Evolutionary conservation across 208 protist species (phyloP).

Genomic region (Leishmania braziliensis): DNA sequence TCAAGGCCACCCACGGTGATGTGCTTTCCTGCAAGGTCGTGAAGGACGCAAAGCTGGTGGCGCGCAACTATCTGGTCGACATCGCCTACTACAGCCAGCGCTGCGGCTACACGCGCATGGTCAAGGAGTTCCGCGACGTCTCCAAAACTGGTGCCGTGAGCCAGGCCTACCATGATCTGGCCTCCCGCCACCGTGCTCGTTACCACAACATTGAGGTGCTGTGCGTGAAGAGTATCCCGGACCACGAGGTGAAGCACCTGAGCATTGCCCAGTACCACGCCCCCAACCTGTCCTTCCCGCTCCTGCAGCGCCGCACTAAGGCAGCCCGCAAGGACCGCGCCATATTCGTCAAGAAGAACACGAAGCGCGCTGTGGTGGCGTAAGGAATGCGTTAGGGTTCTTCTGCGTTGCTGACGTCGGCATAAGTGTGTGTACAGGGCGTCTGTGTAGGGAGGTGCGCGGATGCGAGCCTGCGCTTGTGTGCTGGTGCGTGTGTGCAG

Average conservation of each 20-base stretch:
- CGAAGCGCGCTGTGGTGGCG: constrained; percentile 78
- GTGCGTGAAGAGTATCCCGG: constrained; percentile 88
- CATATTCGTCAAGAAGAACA: constrained; percentile 85
- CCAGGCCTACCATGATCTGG: constrained; percentile 98
- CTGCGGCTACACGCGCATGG: constrained; percentile 99
- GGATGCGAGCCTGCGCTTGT: background rate
- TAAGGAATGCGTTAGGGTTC: constrained; percentile 24
- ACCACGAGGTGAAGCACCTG: constrained; percentile 81
- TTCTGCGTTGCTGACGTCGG: background rate
- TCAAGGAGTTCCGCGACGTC: constrained; percentile 99
- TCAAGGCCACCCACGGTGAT: constrained; percentile 99
- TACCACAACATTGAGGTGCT: constrained; percentile 97
- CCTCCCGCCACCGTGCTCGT: constrained; percentile 96
- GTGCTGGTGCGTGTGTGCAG: background rate
- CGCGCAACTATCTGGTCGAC: constrained; percentile 99
- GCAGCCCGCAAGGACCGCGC: constrained; percentile 80
- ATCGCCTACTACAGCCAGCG: constrained; percentile 98
- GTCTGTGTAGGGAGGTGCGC: background rate
- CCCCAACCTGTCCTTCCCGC: constrained; percentile 94
- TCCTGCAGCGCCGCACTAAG: constrained; percentile 90
- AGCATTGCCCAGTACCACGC: constrained; percentile 94
- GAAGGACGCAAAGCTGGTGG: constrained; percentile 95
- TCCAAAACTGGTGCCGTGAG: constrained; percentile 95
- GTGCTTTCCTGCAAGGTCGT: constrained; percentile 93
- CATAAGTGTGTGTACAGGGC: background rate